Base-by-base conservation (phyloP, 2,329 filamentous ascomycete genomes). In the Neopestalotiopsis rosae region DNA sequence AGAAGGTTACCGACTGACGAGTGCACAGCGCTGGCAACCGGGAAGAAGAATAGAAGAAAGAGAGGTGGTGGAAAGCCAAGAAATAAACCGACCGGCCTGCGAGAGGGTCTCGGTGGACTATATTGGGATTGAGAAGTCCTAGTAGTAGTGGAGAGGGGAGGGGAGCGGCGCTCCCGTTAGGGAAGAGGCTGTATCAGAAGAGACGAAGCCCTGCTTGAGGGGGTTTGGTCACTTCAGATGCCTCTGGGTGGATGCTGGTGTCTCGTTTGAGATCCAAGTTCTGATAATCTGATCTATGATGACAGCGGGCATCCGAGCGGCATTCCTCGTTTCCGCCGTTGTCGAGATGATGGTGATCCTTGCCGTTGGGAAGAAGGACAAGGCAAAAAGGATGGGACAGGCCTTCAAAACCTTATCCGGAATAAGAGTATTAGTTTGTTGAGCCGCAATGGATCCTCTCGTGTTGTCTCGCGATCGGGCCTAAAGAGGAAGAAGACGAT, bases 301-400 rank as follows among this genome's bases (percentile, higher is more conserved):
- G 78, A 82, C 81, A 80, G 84, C 81, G 77, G 81, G 86, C 86
- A 89, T 88, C 79, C 83, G 85, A 82, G 81, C 85, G 82, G 80
- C 82, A 85, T 84, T 75, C 73, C 69, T 62, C 66, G 67, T 69
- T 74, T 76, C 72, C 69, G 74, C 45, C 69, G 45, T 69, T 68
- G 56, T 68, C 63, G 24, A 28, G 24, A 69, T 57, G 61, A 59
- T 38, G n/a, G 20, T 30, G 61, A 45, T 68, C 70, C 69, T 71
- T 65, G 67, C 52, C 66, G 40, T 63, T 28, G 3, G 24, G 24
- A 28, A 28, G 24, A 69, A 56, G 24, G 38, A n/a, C 17, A 20
- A 17, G 32, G n/a, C 14, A 17, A 12, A 34, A 17, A 12, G 17
- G 59, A 32, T n/a, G n/a, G 66, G 66, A 69, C 13, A 69, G 67